These are phyloP conservation scores for Penicillium occitanis DNA, from an alignment of 2,329 filamentous ascomycete genomes.

Conservation along the genomic window DNA sequence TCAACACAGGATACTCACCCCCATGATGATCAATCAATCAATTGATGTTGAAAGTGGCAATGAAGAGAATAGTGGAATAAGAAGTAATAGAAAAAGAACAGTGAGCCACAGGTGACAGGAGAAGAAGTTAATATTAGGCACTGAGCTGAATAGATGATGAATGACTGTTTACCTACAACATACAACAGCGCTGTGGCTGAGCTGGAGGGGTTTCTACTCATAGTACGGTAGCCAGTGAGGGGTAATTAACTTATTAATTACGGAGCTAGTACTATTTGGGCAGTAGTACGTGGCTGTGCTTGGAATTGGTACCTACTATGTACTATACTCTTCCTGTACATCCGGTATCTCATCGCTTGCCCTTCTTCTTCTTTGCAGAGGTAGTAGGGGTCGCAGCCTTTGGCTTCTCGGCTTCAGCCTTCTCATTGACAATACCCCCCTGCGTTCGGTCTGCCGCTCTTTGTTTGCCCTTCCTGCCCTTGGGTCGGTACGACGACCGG, in stretches of 20 bases:
- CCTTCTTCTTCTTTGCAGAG: conserved; percentile 54
- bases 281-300: conserved; percentile 2
- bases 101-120: neutral
- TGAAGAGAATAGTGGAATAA: neutral
- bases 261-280: neutral
- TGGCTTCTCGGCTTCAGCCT: conserved; percentile 52
- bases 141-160: neutral
- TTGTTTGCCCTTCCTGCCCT: conserved; percentile 89
- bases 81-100: neutral
- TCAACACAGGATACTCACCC: neutral
- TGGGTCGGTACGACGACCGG: conserved; percentile 82
- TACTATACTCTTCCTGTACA: neutral
- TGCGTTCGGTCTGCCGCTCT: conserved; percentile 76
- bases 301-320: neutral
- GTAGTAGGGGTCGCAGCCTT: conserved; percentile 27
- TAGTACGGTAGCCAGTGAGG: neutral
- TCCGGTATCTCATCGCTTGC: conserved; percentile 43
- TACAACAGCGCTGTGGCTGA: conserved; percentile 2
- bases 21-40: neutral
- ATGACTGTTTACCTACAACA: neutral
- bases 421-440: conserved; percentile 76
- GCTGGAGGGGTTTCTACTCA: neutral
- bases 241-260: conserved; percentile 4
- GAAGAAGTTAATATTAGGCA: neutral
- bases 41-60: neutral